Evolutionary conservation across 371 early-diverging fungal genomes (phyloP).

Genomic region (Mucor velutinosus): DNA sequence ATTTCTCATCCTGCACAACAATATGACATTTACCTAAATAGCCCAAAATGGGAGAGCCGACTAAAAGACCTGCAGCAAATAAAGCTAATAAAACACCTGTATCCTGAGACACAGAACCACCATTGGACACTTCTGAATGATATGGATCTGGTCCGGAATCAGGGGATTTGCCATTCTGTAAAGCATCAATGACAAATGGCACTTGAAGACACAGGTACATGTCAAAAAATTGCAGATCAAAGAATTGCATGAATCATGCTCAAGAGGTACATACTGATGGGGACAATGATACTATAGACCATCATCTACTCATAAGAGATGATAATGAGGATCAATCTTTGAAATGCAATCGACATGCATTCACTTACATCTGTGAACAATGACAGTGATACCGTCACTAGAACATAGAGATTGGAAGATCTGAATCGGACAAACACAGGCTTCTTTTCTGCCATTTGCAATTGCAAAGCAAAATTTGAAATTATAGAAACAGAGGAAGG

Average conservation of each 20-base stretch:
- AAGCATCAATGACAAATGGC: conserved; percentile 66
- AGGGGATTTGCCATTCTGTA: conserved; percentile 24
- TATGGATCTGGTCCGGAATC: conserved; percentile 9
- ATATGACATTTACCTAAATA: conserved; percentile 25
- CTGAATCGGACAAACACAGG: conserved; percentile 30
- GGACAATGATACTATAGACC: conserved; percentile 75
- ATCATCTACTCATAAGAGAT: conserved; percentile 49
- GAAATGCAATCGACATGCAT: neutral
- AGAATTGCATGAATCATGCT: neutral
- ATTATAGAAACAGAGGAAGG: neutral
- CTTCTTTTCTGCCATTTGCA: conserved; percentile 10
- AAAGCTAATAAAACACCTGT: conserved; percentile 73
- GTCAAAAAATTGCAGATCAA: neutral
- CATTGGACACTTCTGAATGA: conserved; percentile 9
- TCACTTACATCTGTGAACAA: conserved; percentile 40
- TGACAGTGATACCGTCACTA: conserved; percentile 36
- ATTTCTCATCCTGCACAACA: neutral
- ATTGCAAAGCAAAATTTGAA: neutral
- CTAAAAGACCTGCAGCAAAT: conserved; percentile 64
- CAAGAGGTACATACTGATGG: conserved; percentile 47
- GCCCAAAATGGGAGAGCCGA: conserved; percentile 72
- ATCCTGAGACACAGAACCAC: conserved; percentile 46
- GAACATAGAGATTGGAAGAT: conserved; percentile 33
- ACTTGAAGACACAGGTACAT: conserved; percentile 24
- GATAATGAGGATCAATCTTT: neutral